A percentile compares a stretch with the other conserved stretches of the same genome.
phyloP scores from a whole-genome alignment of 78 protist species.

The Dictyostelium firmibasis region DNA sequence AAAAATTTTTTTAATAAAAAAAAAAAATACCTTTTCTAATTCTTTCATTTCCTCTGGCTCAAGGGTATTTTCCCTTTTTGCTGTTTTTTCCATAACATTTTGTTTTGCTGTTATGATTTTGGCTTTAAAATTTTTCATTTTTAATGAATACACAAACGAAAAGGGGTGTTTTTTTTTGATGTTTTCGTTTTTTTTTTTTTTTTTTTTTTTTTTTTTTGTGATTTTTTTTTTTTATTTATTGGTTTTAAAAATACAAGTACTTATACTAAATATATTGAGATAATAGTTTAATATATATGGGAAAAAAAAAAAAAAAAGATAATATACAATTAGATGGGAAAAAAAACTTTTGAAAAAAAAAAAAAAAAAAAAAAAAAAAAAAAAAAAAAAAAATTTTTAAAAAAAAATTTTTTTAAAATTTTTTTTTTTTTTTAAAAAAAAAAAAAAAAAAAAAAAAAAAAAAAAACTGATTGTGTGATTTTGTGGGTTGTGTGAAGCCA shows the following conservation, averaged over 20 bases:
- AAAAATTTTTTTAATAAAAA: too few relatives aligned
- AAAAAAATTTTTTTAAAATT: too few relatives aligned
- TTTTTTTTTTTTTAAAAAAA: too few relatives aligned
- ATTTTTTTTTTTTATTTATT: not conserved
- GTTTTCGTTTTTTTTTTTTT: not conserved
- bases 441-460: too few relatives aligned
- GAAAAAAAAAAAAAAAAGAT: too few relatives aligned
- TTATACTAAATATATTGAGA: not conserved
- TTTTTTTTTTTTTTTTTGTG: not conserved
- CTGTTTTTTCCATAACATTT: constrained; percentile 69
- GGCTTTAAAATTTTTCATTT: constrained; percentile 54
- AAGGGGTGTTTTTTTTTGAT: not conserved
- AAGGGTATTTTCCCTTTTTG: constrained; percentile 49
- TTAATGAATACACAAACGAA: not conserved
- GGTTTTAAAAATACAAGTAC: not conserved
- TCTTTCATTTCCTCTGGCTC: constrained; percentile 74
- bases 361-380: too few relatives aligned
- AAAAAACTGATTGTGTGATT: too few relatives aligned
- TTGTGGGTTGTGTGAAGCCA: too few relatives aligned
- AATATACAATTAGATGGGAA: not conserved
- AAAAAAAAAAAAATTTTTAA: too few relatives aligned
- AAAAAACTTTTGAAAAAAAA: too few relatives aligned
- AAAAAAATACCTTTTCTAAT: constrained; percentile 34
- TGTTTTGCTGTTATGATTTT: constrained; percentile 48
- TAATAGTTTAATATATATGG: not conserved